phyloP scores from a whole-genome alignment of 495 filamentous ascomycete species.

The Aspergillus cavernicola region DNA sequence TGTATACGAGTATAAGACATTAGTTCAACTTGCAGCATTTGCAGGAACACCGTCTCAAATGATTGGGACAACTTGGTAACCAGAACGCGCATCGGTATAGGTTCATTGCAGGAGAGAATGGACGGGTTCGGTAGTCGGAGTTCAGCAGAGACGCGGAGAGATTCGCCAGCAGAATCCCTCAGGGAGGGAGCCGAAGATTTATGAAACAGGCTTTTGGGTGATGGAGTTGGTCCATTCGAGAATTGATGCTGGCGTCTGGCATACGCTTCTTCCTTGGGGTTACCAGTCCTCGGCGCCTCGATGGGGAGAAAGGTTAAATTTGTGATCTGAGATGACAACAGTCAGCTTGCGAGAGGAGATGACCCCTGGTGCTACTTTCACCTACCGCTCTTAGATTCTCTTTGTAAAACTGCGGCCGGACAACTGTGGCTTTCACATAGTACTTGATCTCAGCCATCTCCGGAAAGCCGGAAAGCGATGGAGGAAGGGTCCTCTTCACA shows the following conservation, averaged over 20 bases:
- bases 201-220: conserved; percentile 50
- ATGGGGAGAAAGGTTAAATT: conserved; percentile 85
- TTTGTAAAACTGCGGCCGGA: conserved; percentile 75
- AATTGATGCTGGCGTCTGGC: conserved; percentile 81
- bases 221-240: conserved; percentile 33
- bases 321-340: conserved; percentile 37
- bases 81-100: conserved; percentile 76
- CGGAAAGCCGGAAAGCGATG: conserved; percentile 76
- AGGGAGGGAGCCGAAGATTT: conserved; percentile 28
- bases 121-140: conserved; percentile 82
- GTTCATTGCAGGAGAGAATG: conserved; percentile 83
- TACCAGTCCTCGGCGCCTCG: conserved; percentile 72
- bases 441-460: conserved; percentile 87
- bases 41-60: conserved; percentile 63
- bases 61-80: conserved; percentile 67
- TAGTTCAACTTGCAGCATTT: conserved; percentile 74
- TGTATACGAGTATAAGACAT: conserved; percentile 73
- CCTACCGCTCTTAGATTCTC: conserved; percentile 72
- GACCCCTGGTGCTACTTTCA: neutral
- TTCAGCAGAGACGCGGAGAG: conserved; percentile 63
- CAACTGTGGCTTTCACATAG: conserved; percentile 87
- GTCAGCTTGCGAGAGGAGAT: neutral
- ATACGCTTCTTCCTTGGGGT: conserved; percentile 72
- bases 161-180: conserved; percentile 21
- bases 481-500: conserved; percentile 82